These are phyloP conservation scores for Coniella vitis DNA, from an alignment of 2,329 filamentous ascomycete species.

Conservation along the genomic window DNA sequence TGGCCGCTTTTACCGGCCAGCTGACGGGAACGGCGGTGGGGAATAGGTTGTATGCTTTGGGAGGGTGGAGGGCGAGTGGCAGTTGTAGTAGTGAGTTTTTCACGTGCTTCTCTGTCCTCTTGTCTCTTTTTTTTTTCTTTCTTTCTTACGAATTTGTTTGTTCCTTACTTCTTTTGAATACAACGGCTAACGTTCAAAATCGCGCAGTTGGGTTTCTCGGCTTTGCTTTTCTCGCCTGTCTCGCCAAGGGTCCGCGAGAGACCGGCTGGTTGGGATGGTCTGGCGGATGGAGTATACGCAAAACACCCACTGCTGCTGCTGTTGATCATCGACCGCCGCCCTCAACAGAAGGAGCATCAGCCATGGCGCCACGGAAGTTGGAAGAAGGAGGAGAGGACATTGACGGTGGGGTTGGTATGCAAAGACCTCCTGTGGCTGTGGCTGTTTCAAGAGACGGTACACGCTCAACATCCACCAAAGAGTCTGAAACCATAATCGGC, in stretches of 20 bases:
- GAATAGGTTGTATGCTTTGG: conserved; percentile 24
- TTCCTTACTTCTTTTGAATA: neutral
- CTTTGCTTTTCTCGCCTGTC: conserved; percentile 28
- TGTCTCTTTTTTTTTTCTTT: neutral
- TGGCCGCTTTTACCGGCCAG: conserved; percentile 68
- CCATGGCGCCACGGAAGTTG: neutral
- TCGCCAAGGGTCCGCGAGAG: conserved; percentile 33
- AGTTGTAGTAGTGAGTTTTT: conserved; percentile 31
- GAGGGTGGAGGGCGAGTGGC: conserved; percentile 44
- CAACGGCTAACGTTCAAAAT: neutral
- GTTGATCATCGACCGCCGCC: neutral
- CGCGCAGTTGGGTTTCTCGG: conserved; percentile 30
- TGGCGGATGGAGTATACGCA: conserved; percentile 32
- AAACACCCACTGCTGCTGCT: conserved; percentile 14
- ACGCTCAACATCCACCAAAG: too few species aligned
- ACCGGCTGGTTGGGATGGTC: conserved; percentile 36
- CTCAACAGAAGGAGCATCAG: neutral
- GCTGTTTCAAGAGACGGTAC: too few species aligned
- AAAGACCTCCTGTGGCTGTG: neutral
- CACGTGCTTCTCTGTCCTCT: neutral
- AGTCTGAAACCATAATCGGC: too few species aligned
- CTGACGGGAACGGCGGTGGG: conserved; percentile 47
- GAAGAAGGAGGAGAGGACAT: neutral
- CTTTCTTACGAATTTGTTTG: too few species aligned
- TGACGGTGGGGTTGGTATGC: too few species aligned